phyloP scores from a whole-genome alignment of 805 yeast genomes.

The Kregervanrija pseudodelftensis region DNA sequence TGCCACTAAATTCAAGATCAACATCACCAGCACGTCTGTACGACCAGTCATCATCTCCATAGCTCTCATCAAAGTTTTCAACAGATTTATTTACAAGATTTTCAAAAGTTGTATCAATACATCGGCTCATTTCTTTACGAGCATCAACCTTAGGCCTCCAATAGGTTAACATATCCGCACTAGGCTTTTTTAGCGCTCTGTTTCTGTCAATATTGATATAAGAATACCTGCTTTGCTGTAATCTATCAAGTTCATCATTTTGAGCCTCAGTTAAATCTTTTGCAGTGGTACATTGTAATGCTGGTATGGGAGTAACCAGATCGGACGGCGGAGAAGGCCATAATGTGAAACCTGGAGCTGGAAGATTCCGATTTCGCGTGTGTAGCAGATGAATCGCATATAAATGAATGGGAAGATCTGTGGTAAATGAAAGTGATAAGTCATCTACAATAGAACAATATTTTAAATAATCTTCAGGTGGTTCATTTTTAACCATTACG shows the following conservation, averaged over 20 bases:
- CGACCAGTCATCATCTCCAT: too few species aligned
- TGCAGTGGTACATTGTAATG: slow-evolving; percentile 1
- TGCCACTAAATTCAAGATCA: slow-evolving; percentile 9
- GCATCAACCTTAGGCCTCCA: slow-evolving; percentile 7
- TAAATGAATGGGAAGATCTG: slow-evolving; percentile 58
- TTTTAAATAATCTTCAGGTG: background rate
- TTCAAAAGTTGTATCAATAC: slow-evolving; percentile 9
- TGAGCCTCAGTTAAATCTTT: background rate
- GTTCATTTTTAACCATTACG: too few species aligned
- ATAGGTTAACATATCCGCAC: slow-evolving; percentile 3
- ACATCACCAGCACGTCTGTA: background rate
- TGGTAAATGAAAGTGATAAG: slow-evolving; percentile 43
- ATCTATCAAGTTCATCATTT: background rate
- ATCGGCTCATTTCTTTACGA: slow-evolving; percentile 1
- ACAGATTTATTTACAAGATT: background rate
- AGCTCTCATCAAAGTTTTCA: too few species aligned
- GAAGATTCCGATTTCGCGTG: slow-evolving; percentile 6
- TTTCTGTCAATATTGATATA: slow-evolving; percentile 3
- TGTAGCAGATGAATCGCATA: slow-evolving; percentile 48
- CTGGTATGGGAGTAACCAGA: slow-evolving; percentile 4
- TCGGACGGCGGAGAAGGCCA: slow-evolving; percentile 8
- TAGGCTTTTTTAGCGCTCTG: background rate
- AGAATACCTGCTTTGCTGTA: background rate
- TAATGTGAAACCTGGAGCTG: slow-evolving; percentile 1
- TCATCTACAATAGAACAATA: slow-evolving; percentile 20